Base-by-base conservation (phyloP, 495 filamentous ascomycete species). In the Aspergillus sparsus region DNA sequence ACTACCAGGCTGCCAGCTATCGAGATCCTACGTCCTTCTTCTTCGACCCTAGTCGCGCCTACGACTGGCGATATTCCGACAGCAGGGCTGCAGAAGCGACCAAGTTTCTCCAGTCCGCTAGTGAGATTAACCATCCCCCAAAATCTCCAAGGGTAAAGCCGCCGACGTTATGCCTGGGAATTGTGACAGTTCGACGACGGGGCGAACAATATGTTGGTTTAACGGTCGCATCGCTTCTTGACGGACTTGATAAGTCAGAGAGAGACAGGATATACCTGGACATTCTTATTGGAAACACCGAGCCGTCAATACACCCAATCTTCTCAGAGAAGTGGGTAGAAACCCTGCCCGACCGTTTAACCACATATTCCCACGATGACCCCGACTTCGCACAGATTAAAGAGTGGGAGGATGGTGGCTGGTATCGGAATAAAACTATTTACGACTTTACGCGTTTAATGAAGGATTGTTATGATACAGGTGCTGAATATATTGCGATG, bases 221-320 rank as follows among this genome's bases (percentile, higher is more conserved):
- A 7, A 73, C 79, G 6, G 55, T 84, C 7, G 82, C 75, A 21
- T 80, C 78, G 2, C 62, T 84, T 33, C 68, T 78, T 50, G 75
- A 74, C 5, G 78, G 73, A 0, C 65, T 84, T 7, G 76, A 66
- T 21, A 57, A 65, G 6, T 54, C 69, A 12, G 80, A 84, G 65
- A 68, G 50, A 45, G 53, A 16, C 4, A 54, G 32, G 5, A 53
- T 66, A 7, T 55, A 55, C 21, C 39, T 62, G 3, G 67, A 77
- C 13, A 68, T 81, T 7, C 74, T 83, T 39, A 74, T 85, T 42
- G 79, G 79, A 34, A 73, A 84, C 52, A 70, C 70, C 2, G 64
- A 82, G 49, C 78, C 80, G 8, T 7, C 18, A 6, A 34, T 49
- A n/a, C 62, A 65, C 50, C 62, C 62, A 5, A 53, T 60, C 21